Base-by-base conservation (phyloP, 371 early-diverging fungal species). In the Vavraia culicis region DNA sequence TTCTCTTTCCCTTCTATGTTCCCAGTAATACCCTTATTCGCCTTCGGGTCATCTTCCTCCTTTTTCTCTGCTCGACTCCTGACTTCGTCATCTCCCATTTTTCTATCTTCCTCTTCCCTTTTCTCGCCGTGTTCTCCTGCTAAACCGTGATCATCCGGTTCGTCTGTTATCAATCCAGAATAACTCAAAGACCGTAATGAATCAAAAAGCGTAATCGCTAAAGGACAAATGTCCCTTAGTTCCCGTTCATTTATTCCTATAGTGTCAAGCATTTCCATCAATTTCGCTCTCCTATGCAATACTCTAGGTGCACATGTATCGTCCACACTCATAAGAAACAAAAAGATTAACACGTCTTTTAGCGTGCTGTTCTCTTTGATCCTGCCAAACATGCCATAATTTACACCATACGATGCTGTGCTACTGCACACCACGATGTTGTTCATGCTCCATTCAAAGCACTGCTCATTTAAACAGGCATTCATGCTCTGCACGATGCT, bases 381-480 rank as follows among this genome's bases (percentile, higher is more conserved):
- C 15, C 32, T 33, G 15, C 46, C n/a, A 40, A 52, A 40, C 8
- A 1, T 32, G n/a, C 36, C 8, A 47, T 46, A 56, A 52, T 37
- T 52, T 13, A 64, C 49, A 19, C 64, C 68, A 21, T 43, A 46
- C 43, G 57, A 58, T 1, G 46, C 43, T 13, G 46, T 56, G 13
- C 62, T 46, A 46, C 58, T 51, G 38, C 47, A 31, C 9, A 67
- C 14, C 23, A 67, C 61, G 7, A 67, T 27, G 46, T 67, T 67
- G 44, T 67, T 67, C 19, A 40, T 49, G 14, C 55, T 47, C 68
- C 68, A 67, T 11, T 22, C 18, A 52, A 67, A 67, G 32, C 19
- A 13, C 1, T 20, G 31, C 13, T 47, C 48, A 2, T 34, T 34
- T 3, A 35, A 32, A 34, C 35, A 27, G 9, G 23, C 41, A 40